Percentiles rank a stretch among this genome's conserved stretches.
Evolutionary conservation across 331 rosid species (phyloP).

Genomic region (Phaseolus coccineus): DNA sequence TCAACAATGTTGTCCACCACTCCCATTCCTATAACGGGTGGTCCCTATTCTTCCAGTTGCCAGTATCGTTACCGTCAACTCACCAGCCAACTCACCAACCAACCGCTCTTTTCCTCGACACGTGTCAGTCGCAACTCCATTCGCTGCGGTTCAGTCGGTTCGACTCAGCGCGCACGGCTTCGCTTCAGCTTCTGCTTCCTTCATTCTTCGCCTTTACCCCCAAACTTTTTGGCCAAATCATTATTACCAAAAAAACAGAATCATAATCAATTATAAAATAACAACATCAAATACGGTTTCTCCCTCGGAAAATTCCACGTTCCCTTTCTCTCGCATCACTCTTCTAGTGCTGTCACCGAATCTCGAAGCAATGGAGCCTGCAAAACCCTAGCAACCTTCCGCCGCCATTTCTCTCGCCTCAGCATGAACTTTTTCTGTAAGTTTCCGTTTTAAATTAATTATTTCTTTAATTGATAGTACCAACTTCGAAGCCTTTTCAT

Average conservation of each 20-base stretch:
- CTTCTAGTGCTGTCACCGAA: conserved; percentile 36
- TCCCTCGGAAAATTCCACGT: conserved; percentile 11
- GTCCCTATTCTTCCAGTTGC: conserved; percentile 34
- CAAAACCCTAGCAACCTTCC: conserved; percentile 71
- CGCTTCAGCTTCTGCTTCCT: conserved; percentile 33
- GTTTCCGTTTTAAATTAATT: conserved; percentile 35
- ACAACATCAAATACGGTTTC: not conserved
- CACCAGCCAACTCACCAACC: conserved; percentile 33
- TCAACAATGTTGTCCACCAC: conserved; percentile 27
- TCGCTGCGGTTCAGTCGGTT: not conserved
- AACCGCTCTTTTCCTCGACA: conserved; percentile 31
- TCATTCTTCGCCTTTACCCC: conserved; percentile 21
- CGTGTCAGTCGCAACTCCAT: conserved; percentile 49
- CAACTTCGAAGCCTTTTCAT: conserved; percentile 24
- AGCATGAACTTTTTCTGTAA: conserved; percentile 49
- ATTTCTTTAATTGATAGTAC: conserved; percentile 14
- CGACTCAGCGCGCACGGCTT: conserved; percentile 41
- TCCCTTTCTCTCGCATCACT: conserved; percentile 15
- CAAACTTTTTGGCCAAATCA: conserved; percentile 45
- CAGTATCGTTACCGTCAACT: conserved; percentile 20
- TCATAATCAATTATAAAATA: not conserved
- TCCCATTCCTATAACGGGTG: conserved; percentile 37
- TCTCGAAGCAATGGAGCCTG: conserved; percentile 51
- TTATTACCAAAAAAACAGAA: not conserved
- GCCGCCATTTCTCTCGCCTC: conserved; percentile 48